phyloP scores from a whole-genome alignment of 768 basidiomycete genomes.

The Termitomyces sp. region DNA sequence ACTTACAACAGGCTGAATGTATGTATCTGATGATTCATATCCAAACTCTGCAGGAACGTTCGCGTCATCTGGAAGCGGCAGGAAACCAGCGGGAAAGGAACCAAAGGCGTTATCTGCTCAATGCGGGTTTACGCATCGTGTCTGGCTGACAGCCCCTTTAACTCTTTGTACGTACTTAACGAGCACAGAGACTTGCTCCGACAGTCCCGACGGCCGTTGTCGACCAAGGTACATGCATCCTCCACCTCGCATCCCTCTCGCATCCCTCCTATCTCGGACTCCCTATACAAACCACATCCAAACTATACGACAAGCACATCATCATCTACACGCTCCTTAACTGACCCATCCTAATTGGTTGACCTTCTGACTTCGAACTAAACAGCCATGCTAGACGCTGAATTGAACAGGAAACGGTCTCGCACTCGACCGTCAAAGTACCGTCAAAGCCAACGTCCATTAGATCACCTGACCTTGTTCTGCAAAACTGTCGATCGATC shows the following conservation, averaged over 20 bases:
- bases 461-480: slow-evolving; percentile 30
- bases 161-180: too few relatives aligned
- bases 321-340: slow-evolving; percentile 32
- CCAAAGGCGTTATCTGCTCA: too few relatives aligned
- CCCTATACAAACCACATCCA: slow-evolving; percentile 25
- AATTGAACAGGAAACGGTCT: slow-evolving; percentile 79
- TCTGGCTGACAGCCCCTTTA: too few relatives aligned
- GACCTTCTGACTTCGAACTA: slow-evolving; percentile 39
- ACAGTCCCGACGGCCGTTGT: neutral
- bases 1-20: too few relatives aligned
- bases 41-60: too few relatives aligned
- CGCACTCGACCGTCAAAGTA: too few relatives aligned
- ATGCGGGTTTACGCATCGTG: too few relatives aligned
- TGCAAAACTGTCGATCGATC: slow-evolving; percentile 41
- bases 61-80: too few relatives aligned
- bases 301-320: slow-evolving; percentile 37
- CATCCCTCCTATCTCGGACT: slow-evolving; percentile 53
- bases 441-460: slow-evolving; percentile 18
- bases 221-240: slow-evolving; percentile 24
- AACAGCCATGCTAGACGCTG: slow-evolving; percentile 83
- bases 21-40: too few relatives aligned
- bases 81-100: too few relatives aligned
- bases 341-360: slow-evolving; percentile 31
- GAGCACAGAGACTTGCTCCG: neutral
- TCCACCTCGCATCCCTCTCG: slow-evolving; percentile 59